Conservation (phyloP, 1,139 yeast species). For the Lodderomyces jiufengensis region DNA sequence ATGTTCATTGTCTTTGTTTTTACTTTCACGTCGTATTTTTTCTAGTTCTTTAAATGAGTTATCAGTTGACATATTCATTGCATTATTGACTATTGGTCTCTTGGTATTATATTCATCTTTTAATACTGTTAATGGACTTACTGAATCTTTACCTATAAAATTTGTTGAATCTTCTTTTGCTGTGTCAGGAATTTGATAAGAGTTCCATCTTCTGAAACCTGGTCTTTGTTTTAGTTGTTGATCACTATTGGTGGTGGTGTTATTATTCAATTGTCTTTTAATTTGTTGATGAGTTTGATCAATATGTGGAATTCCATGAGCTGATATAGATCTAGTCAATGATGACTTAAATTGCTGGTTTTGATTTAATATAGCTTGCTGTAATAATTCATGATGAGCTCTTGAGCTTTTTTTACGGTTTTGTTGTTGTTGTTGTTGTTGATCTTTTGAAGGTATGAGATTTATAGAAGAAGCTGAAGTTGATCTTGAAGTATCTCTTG, state of each 20-base stretch:
- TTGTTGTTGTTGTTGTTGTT: background rate
- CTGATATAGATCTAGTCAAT: conserved; percentile 10
- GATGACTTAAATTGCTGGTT: conserved; percentile 7
- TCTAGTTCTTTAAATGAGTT: conserved; percentile 21
- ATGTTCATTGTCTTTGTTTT: background rate
- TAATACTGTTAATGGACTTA: conserved; percentile 30
- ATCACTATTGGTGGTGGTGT: conserved; percentile 7
- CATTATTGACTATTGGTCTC: conserved; percentile 16
- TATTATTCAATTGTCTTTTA: too few species aligned
- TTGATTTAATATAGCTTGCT: conserved; percentile 2
- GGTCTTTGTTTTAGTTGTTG: conserved; percentile 13
- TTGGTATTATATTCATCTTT: conserved; percentile 28
- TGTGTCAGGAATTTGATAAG: conserved; percentile 11
- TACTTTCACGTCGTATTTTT: background rate
- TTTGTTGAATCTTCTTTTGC: background rate
- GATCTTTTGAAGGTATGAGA: background rate
- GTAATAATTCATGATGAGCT: too few species aligned
- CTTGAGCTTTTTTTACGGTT: too few species aligned
- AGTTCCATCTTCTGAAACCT: conserved; percentile 23
- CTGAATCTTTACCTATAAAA: conserved; percentile 11
- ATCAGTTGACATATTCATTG: conserved; percentile 16
- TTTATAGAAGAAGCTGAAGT: conserved; percentile 1
- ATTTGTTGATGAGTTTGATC: background rate
- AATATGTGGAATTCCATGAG: conserved; percentile 4
- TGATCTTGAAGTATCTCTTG: conserved; percentile 1